Evolutionary conservation across 768 basidiomycete species (phyloP).

Genomic region (Tubosaeta sp.): DNA sequence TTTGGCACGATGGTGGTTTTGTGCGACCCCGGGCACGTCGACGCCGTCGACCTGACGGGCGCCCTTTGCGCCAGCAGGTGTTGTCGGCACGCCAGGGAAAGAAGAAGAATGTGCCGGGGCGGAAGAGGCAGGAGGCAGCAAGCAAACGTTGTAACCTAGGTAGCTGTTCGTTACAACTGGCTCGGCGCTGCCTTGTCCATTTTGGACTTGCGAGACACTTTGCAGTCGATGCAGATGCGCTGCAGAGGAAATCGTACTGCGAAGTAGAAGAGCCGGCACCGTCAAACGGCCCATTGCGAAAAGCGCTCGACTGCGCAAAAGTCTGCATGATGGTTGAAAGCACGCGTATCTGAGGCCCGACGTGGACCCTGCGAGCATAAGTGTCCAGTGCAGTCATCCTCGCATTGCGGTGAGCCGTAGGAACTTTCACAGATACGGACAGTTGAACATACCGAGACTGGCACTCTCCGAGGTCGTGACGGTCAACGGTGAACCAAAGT

Average conservation of each 20-base stretch:
- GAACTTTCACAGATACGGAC: neutral
- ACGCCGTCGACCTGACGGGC: constrained; percentile 5
- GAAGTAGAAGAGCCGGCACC: neutral
- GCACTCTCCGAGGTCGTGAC: constrained; percentile 21
- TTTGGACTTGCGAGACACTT: neutral
- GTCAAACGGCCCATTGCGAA: constrained; percentile 9
- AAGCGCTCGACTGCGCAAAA: constrained; percentile 11
- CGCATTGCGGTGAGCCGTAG: constrained; percentile 8
- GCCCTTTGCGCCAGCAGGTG: neutral
- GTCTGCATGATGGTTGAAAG: constrained; percentile 30
- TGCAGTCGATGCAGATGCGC: neutral
- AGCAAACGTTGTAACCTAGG: neutral
- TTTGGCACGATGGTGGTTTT: constrained; percentile 6
- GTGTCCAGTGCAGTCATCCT: constrained; percentile 71
- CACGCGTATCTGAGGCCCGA: constrained; percentile 54
- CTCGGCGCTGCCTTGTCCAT: neutral
- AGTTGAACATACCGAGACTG: constrained; percentile 42
- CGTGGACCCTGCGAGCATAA: constrained; percentile 84
- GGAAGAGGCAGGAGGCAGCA: neutral
- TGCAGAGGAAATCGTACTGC: constrained; percentile 5
- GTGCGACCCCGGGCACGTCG: constrained; percentile 5
- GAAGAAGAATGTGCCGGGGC: neutral
- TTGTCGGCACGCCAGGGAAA: neutral
- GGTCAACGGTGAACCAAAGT: neutral
- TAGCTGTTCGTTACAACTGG: neutral